Evolutionary conservation across 768 basidiomycete genomes (phyloP).

Genomic region (Crepidotus variabilis): DNA sequence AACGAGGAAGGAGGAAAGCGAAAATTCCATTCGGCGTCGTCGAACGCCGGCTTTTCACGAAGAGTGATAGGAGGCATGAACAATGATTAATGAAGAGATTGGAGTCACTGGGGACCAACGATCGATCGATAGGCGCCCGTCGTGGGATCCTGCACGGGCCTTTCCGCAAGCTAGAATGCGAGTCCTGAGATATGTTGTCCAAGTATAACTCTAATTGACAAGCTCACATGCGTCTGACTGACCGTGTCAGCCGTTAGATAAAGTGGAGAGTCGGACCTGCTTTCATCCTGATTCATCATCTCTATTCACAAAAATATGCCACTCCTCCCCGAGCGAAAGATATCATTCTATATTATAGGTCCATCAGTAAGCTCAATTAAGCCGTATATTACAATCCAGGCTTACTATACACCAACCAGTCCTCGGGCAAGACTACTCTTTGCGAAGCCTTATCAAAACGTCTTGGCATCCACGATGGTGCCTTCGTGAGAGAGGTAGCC

Average conservation of each 20-base stretch:
- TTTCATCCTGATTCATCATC: background rate
- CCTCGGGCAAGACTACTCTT: constrained; percentile 70
- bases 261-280: background rate
- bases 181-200: background rate
- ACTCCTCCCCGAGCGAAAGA: constrained; percentile 11
- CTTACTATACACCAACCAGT: constrained; percentile 23
- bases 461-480: constrained; percentile 31
- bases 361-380: constrained; percentile 37
- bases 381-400: background rate
- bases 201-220: background rate
- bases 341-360: constrained; percentile 43
- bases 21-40: constrained; percentile 56
- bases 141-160: constrained; percentile 6
- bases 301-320: background rate
- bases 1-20: constrained; percentile 23
- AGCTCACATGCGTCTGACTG: too few species aligned
- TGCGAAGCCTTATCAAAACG: constrained; percentile 46
- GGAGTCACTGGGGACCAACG: constrained; percentile 5
- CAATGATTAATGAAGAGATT: constrained; percentile 12
- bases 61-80: constrained; percentile 35
- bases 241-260: background rate
- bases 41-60: constrained; percentile 35
- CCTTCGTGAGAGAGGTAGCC: constrained; percentile 59
- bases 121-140: constrained; percentile 15
- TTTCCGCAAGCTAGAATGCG: background rate